A percentile compares a stretch with the other conserved stretches of the same genome.
phyloP scores from a whole-genome alignment of 2,329 filamentous ascomycete species.

The Aspergillus cejpii region DNA sequence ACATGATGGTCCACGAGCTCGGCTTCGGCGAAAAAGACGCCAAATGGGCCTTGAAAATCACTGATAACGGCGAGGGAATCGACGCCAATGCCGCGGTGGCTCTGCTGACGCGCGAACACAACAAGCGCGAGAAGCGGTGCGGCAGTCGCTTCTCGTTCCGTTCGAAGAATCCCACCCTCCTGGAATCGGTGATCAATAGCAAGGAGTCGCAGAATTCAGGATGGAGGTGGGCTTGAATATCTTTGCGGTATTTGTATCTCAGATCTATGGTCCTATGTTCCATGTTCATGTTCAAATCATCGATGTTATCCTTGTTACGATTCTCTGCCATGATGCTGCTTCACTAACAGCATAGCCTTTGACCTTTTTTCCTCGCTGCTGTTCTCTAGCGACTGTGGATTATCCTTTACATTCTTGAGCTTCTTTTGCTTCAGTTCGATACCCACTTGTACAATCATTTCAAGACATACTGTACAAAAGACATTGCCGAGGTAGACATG shows the following conservation, averaged over 20 bases:
- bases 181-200: slow-evolving; percentile 22
- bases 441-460: slow-evolving; percentile 5
- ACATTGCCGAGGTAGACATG: background rate
- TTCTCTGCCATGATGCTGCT: background rate
- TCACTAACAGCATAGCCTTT: background rate
- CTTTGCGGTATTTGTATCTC: background rate
- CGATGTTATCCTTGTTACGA: background rate
- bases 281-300: too few relatives aligned
- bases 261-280: background rate
- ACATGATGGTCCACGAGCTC: slow-evolving; percentile 51
- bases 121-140: slow-evolving; percentile 19
- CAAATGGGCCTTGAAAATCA: slow-evolving; percentile 52
- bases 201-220: slow-evolving; percentile 24
- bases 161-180: slow-evolving; percentile 14
- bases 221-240: slow-evolving; percentile 37
- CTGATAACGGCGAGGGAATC: slow-evolving; percentile 55
- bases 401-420: background rate
- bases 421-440: slow-evolving; percentile 1
- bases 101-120: slow-evolving; percentile 43
- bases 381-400: background rate
- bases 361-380: background rate
- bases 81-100: slow-evolving; percentile 53
- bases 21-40: slow-evolving; percentile 53
- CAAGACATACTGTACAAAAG: background rate
- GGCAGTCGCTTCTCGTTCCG: slow-evolving; percentile 14